Conservation (phyloP, 805 yeast genomes). For the Saccharomycopsis javanensis region DNA sequence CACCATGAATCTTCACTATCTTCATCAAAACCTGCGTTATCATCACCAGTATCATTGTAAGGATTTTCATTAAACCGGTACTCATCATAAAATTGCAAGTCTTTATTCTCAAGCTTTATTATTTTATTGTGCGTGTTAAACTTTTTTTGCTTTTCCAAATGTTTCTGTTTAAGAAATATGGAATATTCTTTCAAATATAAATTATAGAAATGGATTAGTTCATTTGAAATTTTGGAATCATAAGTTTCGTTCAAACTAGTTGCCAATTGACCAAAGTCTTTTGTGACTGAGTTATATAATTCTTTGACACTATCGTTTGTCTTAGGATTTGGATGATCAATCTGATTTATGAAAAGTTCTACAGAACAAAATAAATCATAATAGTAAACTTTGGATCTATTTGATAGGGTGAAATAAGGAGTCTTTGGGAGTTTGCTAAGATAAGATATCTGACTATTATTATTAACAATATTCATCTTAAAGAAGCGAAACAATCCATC, state of each 20-base stretch:
- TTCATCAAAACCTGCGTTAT: slow-evolving; percentile 20
- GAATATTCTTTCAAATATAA: slow-evolving; percentile 27
- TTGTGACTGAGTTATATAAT: slow-evolving; percentile 9
- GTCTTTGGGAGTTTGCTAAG: slow-evolving; percentile 14
- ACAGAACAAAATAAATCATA: slow-evolving; percentile 33
- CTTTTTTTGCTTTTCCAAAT: neutral
- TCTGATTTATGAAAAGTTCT: slow-evolving; percentile 18
- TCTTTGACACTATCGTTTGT: slow-evolving; percentile 14
- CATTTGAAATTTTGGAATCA: slow-evolving; percentile 4
- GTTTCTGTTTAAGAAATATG: slow-evolving; percentile 22
- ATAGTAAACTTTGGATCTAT: slow-evolving; percentile 22
- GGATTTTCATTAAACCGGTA: slow-evolving; percentile 19
- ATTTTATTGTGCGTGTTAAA: slow-evolving; percentile 19
- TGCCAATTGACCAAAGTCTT: slow-evolving; percentile 26
- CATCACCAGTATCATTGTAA: slow-evolving; percentile 16
- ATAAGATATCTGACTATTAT: neutral
- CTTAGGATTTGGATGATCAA: neutral
- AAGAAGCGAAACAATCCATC: slow-evolving; percentile 52
- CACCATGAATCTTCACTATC: slow-evolving; percentile 23
- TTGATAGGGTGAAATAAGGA: slow-evolving; percentile 12
- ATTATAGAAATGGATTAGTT: slow-evolving; percentile 23
- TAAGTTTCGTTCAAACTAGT: slow-evolving; percentile 8
- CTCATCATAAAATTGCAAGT: neutral
- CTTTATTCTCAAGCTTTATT: slow-evolving; percentile 5
- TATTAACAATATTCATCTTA: slow-evolving; percentile 30